Evolutionary conservation across 371 early-diverging fungal genomes (phyloP), one percentile per base, ranked within the genome.

Genomic region (Mortierella sp.): DNA sequence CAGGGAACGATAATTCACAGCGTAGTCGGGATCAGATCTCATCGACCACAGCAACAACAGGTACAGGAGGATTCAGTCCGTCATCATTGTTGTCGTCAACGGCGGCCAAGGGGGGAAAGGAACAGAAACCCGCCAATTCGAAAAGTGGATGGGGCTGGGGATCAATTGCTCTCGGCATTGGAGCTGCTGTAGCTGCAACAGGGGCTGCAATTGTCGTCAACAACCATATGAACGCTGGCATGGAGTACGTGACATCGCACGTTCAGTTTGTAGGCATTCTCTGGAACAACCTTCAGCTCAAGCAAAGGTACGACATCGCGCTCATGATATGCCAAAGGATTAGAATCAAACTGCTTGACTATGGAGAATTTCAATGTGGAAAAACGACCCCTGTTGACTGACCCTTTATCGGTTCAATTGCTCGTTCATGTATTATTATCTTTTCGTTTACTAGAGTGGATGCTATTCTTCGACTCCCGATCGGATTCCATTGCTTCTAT

Each of bases 401-500:
- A 34, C 0, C 40, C n/a, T 50, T 37, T 40, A 22, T 50, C 22
- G 34, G n/a, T n/a, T n/a, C n/a, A n/a, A n/a, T n/a, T n/a, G n/a
- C n/a, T n/a, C n/a, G n/a, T n/a, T n/a, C n/a, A n/a, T n/a, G n/a
- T n/a, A n/a, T n/a, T n/a, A n/a, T n/a, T n/a, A n/a, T n/a, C 34
- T 45, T 53, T 55, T 5, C n/a, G 4, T 22, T 40, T 19, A 52
- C 0, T 70, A 91, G 91, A 79, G 84, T 91, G 41, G 45, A 76
- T 22, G 68, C 71, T 26, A 40, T 90, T 19, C 64, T 88, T 1
- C 52, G 77, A 26, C 58, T 91, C 11, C 87, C 87, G 9, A 68
- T 91, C 2, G 77, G 88, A 14, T 90, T 91, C 71, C 87, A 86
- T 37, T 91, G 90, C 64, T 91, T 90, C 72, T 91, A 91, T 70